Evolutionary conservation across 495 filamentous ascomycete species (phyloP).

Genomic region (Cercophora sp.): DNA sequence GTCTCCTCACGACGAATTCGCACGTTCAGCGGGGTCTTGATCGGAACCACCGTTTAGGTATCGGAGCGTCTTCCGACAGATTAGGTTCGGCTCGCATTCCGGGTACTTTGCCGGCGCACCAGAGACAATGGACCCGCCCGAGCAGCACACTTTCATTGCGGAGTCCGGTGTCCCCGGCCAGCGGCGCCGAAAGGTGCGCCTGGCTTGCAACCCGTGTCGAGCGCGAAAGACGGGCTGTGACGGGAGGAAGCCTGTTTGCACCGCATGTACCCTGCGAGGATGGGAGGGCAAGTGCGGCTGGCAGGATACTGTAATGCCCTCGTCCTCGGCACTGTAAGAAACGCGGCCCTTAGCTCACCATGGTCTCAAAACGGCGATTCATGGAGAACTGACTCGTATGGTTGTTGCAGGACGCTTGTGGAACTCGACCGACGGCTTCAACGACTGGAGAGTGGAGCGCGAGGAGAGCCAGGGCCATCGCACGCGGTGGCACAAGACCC

Average conservation of each 20-base stretch:
- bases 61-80: too few relatives aligned
- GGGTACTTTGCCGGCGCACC: neutral
- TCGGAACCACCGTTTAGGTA: too few relatives aligned
- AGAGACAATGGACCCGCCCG: conserved; percentile 2
- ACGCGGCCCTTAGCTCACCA: neutral
- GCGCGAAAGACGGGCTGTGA: conserved; percentile 26
- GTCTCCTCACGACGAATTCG: too few relatives aligned
- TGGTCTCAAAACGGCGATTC: neutral
- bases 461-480: neutral
- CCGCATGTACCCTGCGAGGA: conserved; percentile 13
- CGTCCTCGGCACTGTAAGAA: conserved; percentile 1
- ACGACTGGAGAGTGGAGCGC: conserved; percentile 9
- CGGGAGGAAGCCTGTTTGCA: conserved; percentile 19
- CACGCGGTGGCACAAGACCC: neutral
- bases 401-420: conserved; percentile 11
- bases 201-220: conserved; percentile 28
- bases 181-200: conserved; percentile 17
- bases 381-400: neutral
- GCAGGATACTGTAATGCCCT: conserved; percentile 21
- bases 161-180: conserved; percentile 12
- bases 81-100: too few relatives aligned
- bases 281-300: conserved; percentile 25
- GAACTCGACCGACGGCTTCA: conserved; percentile 21
- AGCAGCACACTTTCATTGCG: conserved; percentile 6
- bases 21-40: too few relatives aligned